Conservation (phyloP, 2,329 filamentous ascomycete genomes). For the Alternaria alternata region DNA sequence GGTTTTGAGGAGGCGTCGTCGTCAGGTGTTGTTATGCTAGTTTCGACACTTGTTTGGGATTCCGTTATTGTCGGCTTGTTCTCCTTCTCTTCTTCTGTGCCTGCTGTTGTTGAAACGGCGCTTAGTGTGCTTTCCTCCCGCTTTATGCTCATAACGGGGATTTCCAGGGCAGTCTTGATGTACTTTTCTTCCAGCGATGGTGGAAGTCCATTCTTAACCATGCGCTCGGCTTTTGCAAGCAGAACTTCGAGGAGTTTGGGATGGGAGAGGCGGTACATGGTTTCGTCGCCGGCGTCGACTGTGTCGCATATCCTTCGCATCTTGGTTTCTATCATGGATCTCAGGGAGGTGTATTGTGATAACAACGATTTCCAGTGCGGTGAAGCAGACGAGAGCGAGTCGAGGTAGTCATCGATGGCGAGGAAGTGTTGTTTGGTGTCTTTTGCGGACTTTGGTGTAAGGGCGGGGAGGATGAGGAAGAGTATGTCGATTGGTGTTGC, state of each 20-base stretch:
- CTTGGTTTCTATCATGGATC: slow-evolving; percentile 65
- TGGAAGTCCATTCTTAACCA: slow-evolving; percentile 73
- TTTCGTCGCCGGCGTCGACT: slow-evolving; percentile 82
- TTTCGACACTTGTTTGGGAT: neutral
- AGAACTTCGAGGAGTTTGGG: slow-evolving; percentile 73
- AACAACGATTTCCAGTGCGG: slow-evolving; percentile 69
- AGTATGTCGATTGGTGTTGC: slow-evolving; percentile 85
- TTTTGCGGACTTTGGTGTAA: slow-evolving; percentile 60
- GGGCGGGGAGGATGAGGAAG: slow-evolving; percentile 80
- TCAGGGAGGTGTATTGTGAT: slow-evolving; percentile 49
- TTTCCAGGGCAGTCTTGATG: slow-evolving; percentile 76
- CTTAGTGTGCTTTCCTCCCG: slow-evolving; percentile 60
- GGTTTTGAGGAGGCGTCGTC: slow-evolving; percentile 18
- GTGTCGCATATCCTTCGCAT: slow-evolving; percentile 79
- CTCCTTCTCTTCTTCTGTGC: slow-evolving; percentile 1
- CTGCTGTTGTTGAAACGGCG: slow-evolving; percentile 31
- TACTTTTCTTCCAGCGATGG: slow-evolving; percentile 86
- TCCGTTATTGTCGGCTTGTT: neutral
- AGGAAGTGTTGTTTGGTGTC: slow-evolving; percentile 71
- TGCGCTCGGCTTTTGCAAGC: slow-evolving; percentile 73
- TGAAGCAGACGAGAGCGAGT: slow-evolving; percentile 64
- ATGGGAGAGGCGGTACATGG: slow-evolving; percentile 81
- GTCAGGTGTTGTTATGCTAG: slow-evolving; percentile 12
- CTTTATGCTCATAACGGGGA: slow-evolving; percentile 75
- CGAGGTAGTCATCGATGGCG: slow-evolving; percentile 75